A percentile compares a stretch with the other conserved stretches of the same genome.
Conservation (phyloP, 495 filamentous ascomycete genomes). For the Cudoniella acicularis region DNA sequence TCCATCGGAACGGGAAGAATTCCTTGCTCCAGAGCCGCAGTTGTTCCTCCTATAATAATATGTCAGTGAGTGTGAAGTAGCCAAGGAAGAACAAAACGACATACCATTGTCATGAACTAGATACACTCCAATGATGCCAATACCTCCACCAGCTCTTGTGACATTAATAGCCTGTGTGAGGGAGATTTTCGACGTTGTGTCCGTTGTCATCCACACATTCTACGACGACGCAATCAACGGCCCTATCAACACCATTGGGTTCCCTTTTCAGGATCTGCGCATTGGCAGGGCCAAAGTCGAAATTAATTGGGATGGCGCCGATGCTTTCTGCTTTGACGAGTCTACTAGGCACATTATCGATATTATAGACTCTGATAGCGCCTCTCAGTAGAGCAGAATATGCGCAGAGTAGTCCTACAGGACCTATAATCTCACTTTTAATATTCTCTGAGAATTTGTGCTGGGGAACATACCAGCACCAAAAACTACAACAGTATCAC, state of each 20-base stretch:
- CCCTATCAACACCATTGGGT: conserved; percentile 48
- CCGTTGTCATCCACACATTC: conserved; percentile 47
- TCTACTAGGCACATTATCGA: conserved; percentile 26
- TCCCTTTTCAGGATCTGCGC: conserved; percentile 34
- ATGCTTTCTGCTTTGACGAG: conserved; percentile 25
- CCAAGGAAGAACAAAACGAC: no score
- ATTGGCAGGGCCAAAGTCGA: conserved; percentile 27
- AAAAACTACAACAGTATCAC: conserved; percentile 42
- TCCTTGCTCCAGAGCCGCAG: no score
- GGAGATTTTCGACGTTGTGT: conserved; percentile 38
- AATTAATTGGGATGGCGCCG: conserved; percentile 18
- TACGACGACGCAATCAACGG: conserved; percentile 51
- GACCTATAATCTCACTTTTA: conserved; percentile 3
- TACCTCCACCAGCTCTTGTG: conserved; percentile 42
- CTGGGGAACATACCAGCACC: conserved; percentile 23
- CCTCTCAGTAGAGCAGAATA: conserved; percentile 39
- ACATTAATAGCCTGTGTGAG: conserved; percentile 46
- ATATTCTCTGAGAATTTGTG: conserved; percentile 26
- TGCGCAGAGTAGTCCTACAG: conserved; percentile 35
- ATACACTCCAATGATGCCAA: conserved; percentile 36
- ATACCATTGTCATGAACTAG: conserved; percentile 27
- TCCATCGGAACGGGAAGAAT: no score
- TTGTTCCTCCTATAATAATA: no score
- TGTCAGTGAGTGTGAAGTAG: no score
- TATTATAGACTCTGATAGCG: conserved; percentile 28